phyloP scores from a whole-genome alignment of 225 moss, liverwort and hornwort genomes.

The Asterella californica region DNA sequence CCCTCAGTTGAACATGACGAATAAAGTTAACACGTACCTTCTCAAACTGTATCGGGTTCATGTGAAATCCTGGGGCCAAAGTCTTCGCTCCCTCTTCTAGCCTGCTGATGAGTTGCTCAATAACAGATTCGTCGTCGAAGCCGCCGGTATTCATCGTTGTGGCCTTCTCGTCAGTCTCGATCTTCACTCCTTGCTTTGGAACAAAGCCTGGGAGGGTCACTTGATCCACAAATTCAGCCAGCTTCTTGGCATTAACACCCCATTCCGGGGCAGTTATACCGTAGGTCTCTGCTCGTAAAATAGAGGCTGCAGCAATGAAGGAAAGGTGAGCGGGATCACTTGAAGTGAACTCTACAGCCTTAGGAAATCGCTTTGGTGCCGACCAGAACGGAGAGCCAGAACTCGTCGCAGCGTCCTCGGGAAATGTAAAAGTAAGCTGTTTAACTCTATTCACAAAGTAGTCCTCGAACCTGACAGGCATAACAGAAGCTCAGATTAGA shows the following conservation, averaged over 20 bases:
- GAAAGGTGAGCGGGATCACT: constrained; percentile 47
- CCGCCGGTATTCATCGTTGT: constrained; percentile 33
- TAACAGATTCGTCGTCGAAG: constrained; percentile 48
- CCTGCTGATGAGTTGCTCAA: constrained; percentile 41
- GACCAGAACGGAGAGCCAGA: constrained; percentile 52
- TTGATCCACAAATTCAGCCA: constrained; percentile 43
- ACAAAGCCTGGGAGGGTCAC: constrained; percentile 36
- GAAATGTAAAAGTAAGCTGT: constrained; percentile 52
- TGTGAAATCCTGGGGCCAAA: constrained; percentile 41
- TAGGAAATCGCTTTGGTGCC: constrained; percentile 53
- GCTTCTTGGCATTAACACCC: constrained; percentile 36
- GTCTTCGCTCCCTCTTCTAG: constrained; percentile 38
- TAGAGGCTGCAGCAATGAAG: constrained; percentile 48
- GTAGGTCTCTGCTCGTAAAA: constrained; percentile 47
- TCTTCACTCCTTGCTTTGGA: constrained; percentile 53
- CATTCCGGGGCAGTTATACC: constrained; percentile 46
- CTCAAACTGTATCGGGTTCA: constrained; percentile 53
- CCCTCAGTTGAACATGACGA: not conserved
- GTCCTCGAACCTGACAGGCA: constrained; percentile 44
- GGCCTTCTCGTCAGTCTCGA: constrained; percentile 55
- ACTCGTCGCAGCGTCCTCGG: constrained; percentile 48
- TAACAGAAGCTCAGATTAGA: not conserved
- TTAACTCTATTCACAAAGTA: constrained; percentile 53
- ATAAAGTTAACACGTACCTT: constrained; percentile 30
- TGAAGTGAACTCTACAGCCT: constrained; percentile 45